Evolutionary conservation across 1,284 basidiomycete species (phyloP).

Genomic region (Marasmius sp.): DNA sequence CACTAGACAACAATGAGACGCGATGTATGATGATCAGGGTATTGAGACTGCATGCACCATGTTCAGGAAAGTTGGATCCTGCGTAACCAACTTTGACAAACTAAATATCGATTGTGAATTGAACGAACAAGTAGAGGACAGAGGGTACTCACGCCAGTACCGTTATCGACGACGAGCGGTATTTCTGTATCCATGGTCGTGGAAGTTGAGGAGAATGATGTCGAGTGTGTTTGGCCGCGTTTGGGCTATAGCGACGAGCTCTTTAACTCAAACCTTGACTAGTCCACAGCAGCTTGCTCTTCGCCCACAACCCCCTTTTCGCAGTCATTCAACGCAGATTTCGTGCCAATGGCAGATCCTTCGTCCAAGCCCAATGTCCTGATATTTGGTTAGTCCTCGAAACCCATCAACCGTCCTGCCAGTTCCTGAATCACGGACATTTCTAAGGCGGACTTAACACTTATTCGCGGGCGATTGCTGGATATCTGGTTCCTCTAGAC

Average conservation of each 20-base stretch:
- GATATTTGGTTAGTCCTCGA: conserved; percentile 66
- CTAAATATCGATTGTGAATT: conserved; percentile 39
- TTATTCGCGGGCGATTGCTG: conserved; percentile 66
- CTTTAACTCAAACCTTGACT: not conserved
- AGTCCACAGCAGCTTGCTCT: not conserved
- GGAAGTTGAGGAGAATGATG: not conserved
- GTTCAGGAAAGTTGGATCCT: conserved; percentile 97
- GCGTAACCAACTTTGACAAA: conserved; percentile 99
- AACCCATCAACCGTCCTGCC: conserved; percentile 8
- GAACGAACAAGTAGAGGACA: conserved; percentile 10
- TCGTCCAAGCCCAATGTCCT: conserved; percentile 66
- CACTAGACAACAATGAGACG: conserved; percentile 45
- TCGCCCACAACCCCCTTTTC: conserved; percentile 9
- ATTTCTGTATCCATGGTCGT: conserved; percentile 16
- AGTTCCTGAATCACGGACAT: conserved; percentile 10
- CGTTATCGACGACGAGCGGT: conserved; percentile 95
- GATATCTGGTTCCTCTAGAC: conserved; percentile 59
- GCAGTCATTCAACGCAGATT: conserved; percentile 12
- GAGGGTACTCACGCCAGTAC: conserved; percentile 81
- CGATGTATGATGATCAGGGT: not conserved
- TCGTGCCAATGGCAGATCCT: conserved; percentile 28
- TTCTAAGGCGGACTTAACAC: conserved; percentile 73
- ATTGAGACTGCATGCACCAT: conserved; percentile 55
- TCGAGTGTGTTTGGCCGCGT: not conserved
- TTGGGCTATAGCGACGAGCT: not conserved